Evolutionary conservation across 352 stramenopile species (phyloP), one percentile per base, ranked within the genome.

Genomic region (Phytophthora nicotianae): DNA sequence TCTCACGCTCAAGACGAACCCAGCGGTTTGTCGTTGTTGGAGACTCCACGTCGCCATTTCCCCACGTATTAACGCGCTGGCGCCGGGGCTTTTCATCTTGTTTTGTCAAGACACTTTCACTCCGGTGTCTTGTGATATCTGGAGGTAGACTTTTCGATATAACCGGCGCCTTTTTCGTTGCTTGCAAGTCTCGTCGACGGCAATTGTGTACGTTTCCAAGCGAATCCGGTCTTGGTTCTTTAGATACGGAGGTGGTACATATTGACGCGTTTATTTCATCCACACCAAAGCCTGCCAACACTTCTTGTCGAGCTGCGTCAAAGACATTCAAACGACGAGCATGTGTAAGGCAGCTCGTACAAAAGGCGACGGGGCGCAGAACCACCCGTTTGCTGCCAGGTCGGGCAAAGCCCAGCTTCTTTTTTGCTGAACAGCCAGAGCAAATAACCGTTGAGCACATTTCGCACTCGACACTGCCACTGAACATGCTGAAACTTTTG

Each of bases 401-500:
- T 10, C 55, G 58, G 13, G 57, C 59, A 37, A 77, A 71, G 11
- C 41, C 66, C 47, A 77, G 14, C 20, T 68, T 74, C 29, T 72
- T 74, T 51, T 74, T 74, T 21, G 65, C 65, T 48, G 46, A 65
- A 54, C 69, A 77, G 20, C 33, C 58, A 13, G 62, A 48, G 45
- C 69, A 77, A 21, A 74, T 40, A 17, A 58, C 52, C 1, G 65
- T 71, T 11, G 58, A 66, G 50, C 65, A 77, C 51, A 74, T 46
- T 43, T 65, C 41, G 32, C 69, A 77, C 40, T 52, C 53, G 19
- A 47, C 54, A 11, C 50, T 52, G 19, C 62, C 43, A 21, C 54
- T 74, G 56, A 77, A 65, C 41, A 72, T 63, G 29, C 32, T 62
- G 41, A 77, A 58, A 17, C 42, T 37, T 21, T 74, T 77, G 50